Evolutionary conservation across 1,139 yeast genomes (phyloP).

Genomic region (Debaryomyces psychrophilus): DNA sequence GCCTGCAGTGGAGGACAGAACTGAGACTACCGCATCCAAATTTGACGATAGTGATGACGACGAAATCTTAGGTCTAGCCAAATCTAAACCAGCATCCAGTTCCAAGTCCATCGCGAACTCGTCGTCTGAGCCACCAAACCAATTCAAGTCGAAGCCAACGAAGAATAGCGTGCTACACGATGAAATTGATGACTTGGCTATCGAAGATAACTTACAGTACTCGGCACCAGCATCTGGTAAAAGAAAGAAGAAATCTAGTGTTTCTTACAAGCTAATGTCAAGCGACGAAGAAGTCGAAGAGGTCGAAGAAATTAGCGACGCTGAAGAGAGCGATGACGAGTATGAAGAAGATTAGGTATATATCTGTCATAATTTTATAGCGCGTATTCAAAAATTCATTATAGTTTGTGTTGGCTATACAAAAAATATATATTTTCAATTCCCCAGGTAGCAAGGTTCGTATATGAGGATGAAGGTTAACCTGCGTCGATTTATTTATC

Average conservation of each 20-base stretch:
- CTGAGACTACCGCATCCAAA: conserved; percentile 13
- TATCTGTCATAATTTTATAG: background rate
- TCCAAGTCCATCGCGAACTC: background rate
- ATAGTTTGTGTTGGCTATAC: no score
- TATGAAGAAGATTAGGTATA: conserved; percentile 12
- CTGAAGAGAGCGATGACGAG: conserved; percentile 14
- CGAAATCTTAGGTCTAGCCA: conserved; percentile 23
- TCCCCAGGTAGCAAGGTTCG: no score
- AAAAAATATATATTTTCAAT: no score
- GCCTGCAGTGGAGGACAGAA: conserved; percentile 7
- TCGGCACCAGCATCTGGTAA: conserved; percentile 1
- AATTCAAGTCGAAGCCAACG: conserved; percentile 6
- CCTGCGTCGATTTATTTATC: no score
- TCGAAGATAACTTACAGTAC: conserved; percentile 9
- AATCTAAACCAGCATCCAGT: conserved; percentile 5
- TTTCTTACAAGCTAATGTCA: conserved; percentile 2
- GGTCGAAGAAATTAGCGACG: conserved; percentile 4
- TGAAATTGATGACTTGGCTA: conserved; percentile 20
- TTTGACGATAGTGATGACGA: conserved; percentile 40
- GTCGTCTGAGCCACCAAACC: conserved; percentile 2
- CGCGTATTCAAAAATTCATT: no score
- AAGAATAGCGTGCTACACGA: conserved; percentile 7
- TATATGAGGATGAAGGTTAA: no score
- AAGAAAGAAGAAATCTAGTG: conserved; percentile 7
- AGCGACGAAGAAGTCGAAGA: conserved; percentile 9